These are phyloP conservation scores for Phaffia rhodozyma DNA, from an alignment of 1,284 basidiomycete species.

Conservation along the genomic window DNA sequence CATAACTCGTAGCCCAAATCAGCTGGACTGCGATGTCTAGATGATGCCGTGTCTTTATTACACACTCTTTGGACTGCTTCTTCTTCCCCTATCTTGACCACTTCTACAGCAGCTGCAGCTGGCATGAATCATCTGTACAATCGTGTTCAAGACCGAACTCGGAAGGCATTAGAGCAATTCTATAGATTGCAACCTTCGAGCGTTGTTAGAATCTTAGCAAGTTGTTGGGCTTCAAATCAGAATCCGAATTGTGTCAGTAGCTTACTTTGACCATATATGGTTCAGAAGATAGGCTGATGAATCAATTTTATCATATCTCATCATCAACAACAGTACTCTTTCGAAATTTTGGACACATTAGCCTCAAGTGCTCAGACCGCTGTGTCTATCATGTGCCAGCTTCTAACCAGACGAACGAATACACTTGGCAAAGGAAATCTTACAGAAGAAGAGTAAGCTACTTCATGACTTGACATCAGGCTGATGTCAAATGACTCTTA, in stretches of 20 bases:
- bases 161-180: slow-evolving; percentile 71
- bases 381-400: slow-evolving; percentile 66
- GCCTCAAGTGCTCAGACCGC: slow-evolving; percentile 76
- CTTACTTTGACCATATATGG: slow-evolving; percentile 28
- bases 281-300: slow-evolving; percentile 24
- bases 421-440: not conserved
- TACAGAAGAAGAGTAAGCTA: not conserved
- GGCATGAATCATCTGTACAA: slow-evolving; percentile 32
- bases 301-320: not conserved
- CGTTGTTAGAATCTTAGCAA: slow-evolving; percentile 48
- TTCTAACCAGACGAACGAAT: not conserved
- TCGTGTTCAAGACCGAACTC: slow-evolving; percentile 49
- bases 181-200: slow-evolving; percentile 69
- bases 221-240: not conserved
- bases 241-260: slow-evolving; percentile 12
- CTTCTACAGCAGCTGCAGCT: slow-evolving; percentile 34
- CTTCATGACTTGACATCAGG: not conserved
- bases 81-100: slow-evolving; percentile 30
- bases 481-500: not conserved
- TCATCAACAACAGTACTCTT: slow-evolving; percentile 38
- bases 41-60: slow-evolving; percentile 56
- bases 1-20: slow-evolving; percentile 44
- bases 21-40: slow-evolving; percentile 55
- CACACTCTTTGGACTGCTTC: slow-evolving; percentile 55
- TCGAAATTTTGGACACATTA: slow-evolving; percentile 72